Evolutionary conservation across 108 stramenopile genomes (phyloP), one percentile per base, ranked within the genome.

Genomic region (Nitzschia putrida): DNA sequence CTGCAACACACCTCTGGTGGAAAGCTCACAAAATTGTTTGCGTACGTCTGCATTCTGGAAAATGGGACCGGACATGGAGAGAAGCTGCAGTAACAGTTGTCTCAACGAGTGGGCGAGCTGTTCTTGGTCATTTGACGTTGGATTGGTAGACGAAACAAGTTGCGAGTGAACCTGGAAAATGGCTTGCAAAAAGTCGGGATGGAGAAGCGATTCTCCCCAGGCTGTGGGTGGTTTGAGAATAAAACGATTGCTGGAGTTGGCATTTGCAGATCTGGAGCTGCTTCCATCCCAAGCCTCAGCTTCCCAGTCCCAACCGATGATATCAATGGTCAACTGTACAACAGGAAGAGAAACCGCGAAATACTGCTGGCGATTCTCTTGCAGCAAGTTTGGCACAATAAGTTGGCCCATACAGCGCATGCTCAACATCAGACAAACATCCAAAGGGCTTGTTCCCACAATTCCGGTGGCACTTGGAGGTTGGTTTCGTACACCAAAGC

Each of bases 291-390:
- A 90, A 2, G 80, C 77, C 13, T 78, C 73, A 14, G 77, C 66
- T 34, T 89, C 86, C 66, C 90, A 93, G 67, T 93, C 92, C 92
- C 92, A 93, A 1, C 68, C 68, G 13, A 93, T 63, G 14, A 84
- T 74, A 66, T 88, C 89, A 24, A 72, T 74, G 6, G 85, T 84
- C 4, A 84, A 55, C 38, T 82, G 76, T 9, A 89, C 80, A 24
- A 88, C 69, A 5, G 73, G 57, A 0, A 84, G 54, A 52, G 84
- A 72, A 57, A 86, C 20, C 44, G 76, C 66, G n/a, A 69, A 49
- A 14, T 69, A 69, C 40, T 78, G 13, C 49, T 61, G 47, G 24
- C 72, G 45, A 1, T 24, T 53, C 64, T 53, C 21, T 57, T 39
- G 49, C n/a, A 54, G 34, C 8, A 18, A 24, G 4, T 22, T 47